These are phyloP conservation scores for Pichia exigua DNA, from an alignment of 805 yeast genomes.

Conservation along the genomic window DNA sequence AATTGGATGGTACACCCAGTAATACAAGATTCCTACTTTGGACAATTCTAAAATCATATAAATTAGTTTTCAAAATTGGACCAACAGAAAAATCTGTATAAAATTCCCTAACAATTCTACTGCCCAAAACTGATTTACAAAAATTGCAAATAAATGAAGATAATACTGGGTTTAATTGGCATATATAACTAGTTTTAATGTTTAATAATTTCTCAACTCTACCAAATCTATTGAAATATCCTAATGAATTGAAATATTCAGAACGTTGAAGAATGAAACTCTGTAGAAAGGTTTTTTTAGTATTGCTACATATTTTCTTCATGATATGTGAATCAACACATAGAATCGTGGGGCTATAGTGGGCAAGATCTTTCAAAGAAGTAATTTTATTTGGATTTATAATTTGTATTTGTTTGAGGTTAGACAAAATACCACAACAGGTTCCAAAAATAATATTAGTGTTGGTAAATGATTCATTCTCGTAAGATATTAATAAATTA, in stretches of 20 bases:
- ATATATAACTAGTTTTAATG: slow-evolving; percentile 37
- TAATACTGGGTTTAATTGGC: slow-evolving; percentile 12
- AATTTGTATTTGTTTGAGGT: slow-evolving; percentile 23
- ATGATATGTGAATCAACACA: slow-evolving; percentile 23
- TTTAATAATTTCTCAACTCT: slow-evolving; percentile 16
- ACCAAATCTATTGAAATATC: slow-evolving; percentile 37
- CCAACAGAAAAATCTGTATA: slow-evolving; percentile 43
- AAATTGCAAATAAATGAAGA: slow-evolving; percentile 26
- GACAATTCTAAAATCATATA: slow-evolving; percentile 52
- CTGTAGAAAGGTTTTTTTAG: slow-evolving; percentile 14
- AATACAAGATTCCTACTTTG: slow-evolving; percentile 26
- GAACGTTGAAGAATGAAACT: slow-evolving; percentile 30
- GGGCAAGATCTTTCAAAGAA: slow-evolving; percentile 10
- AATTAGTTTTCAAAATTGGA: slow-evolving; percentile 50
- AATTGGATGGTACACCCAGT: slow-evolving; percentile 52
- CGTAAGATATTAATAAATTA: slow-evolving; percentile 17
- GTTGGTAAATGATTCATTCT: slow-evolving; percentile 6
- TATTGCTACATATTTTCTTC: slow-evolving; percentile 16
- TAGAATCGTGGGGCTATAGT: slow-evolving; percentile 27
- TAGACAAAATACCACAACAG: slow-evolving; percentile 33
- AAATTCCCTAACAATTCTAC: slow-evolving; percentile 46
- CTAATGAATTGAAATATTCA: slow-evolving; percentile 38
- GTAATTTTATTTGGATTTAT: slow-evolving; percentile 7
- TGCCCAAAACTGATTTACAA: slow-evolving; percentile 37
- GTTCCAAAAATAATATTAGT: slow-evolving; percentile 30